Evolutionary conservation across 1,284 basidiomycete species (phyloP), one percentile per base, ranked within the genome.

Genomic region (Ganoderma meredithae): DNA sequence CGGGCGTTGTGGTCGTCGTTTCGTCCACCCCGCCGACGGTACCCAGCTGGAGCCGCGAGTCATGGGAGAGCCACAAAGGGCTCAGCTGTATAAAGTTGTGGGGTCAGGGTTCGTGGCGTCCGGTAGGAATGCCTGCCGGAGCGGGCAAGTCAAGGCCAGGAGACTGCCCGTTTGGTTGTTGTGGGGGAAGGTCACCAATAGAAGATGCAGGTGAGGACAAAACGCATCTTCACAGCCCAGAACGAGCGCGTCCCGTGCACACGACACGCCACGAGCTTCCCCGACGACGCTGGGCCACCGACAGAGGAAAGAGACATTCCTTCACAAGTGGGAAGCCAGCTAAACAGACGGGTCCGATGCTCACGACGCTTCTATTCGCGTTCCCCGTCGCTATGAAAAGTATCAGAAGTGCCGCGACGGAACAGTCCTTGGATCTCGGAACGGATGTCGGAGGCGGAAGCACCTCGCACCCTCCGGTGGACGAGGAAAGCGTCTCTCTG

Each of bases 1-100:
- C 25, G 61, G 41, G n/a, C 40, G 47, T 60, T 33, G 27, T 47
- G 58, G 49, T 44, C 52, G 68, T 62, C 52, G 62, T 65, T 25
- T 12, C 53, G 33, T 19, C 47, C 22, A 49, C 36, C 33, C 55
- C 60, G 25, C 33, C 65, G 36, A 60, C 58, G 19, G 39, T 22
- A 41, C 12, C 8, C 7, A 41, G 12, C 22, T 40, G 39, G n/a
- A 43, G 39, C 22, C 39, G 39, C 22, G 22, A 40, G 17, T 40
- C 22, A 31, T 33, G 55, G 8, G 27, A 36, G 31, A 33, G 19
- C 55, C 27, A n/a, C 7, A 15, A 22, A 27, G 22, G 15, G 58
- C 36, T 36, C 36, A 36, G 36, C 36, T 27, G 36, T 2, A 40
- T 1, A 65, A 52, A 40, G 41, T 33, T 63, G 43, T 62, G 58